Percentiles rank a stretch among this genome's conserved stretches.
These are phyloP conservation scores for Brachypodium distachyon DNA, from an alignment of 202 grass and related monocot species.

Conservation along the genomic window DNA sequence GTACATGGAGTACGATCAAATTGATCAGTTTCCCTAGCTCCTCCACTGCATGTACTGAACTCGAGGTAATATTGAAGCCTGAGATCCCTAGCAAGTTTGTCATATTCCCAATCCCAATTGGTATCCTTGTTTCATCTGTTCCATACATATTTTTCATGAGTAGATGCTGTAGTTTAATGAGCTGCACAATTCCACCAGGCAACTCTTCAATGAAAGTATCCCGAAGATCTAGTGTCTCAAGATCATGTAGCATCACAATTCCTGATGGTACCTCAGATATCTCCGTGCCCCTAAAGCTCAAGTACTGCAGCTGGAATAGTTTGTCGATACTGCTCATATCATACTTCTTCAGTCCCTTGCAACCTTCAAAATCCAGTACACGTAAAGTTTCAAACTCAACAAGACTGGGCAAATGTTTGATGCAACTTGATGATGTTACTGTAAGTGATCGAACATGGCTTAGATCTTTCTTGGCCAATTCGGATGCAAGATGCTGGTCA, in stretches of 20 bases:
- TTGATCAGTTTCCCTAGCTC: neutral
- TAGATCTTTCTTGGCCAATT: neutral
- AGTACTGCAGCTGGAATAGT: slow-evolving; percentile 8
- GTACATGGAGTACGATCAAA: neutral
- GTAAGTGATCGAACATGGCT: neutral
- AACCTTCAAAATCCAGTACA: neutral
- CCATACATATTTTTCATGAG: fast-evolving
- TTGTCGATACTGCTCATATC: slow-evolving; percentile 6
- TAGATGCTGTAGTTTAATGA: neutral
- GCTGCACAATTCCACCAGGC: neutral
- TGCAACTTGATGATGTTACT: neutral
- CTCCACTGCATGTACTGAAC: neutral
- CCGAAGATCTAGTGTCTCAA: neutral
- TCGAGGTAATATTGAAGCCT: neutral
- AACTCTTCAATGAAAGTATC: fast-evolving
- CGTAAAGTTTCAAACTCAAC: neutral
- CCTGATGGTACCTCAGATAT: neutral
- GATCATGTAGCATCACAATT: neutral
- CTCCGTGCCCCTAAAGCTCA: fast-evolving
- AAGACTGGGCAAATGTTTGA: neutral
- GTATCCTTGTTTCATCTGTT: neutral
- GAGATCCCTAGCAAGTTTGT: neutral
- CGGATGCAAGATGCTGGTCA: neutral
- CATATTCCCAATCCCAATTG: neutral
- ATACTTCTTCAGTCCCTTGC: neutral